These are phyloP conservation scores for Desmodesmus armatus DNA, from an alignment of 139 green algal genomes.

Conservation along the genomic window DNA sequence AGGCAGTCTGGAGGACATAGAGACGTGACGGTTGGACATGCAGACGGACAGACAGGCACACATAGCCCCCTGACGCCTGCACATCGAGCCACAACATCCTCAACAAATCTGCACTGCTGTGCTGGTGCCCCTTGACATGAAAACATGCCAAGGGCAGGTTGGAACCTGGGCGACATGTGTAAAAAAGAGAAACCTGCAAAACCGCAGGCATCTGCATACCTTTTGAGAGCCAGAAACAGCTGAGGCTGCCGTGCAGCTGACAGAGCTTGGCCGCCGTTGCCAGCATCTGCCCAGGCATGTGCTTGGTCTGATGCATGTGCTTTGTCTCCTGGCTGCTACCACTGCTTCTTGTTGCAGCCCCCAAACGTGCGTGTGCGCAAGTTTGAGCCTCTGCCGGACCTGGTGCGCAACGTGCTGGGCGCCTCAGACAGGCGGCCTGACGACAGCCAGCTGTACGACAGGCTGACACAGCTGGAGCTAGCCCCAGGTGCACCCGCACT, in stretches of 20 bases:
- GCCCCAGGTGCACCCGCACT: background rate
- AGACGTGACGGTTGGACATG: no score
- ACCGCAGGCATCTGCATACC: no score
- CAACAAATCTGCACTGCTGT: background rate
- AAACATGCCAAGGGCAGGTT: no score
- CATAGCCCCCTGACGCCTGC: no score
- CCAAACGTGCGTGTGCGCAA: background rate
- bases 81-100: no score
- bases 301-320: background rate
- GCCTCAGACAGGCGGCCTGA: constrained; percentile 43
- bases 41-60: no score
- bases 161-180: no score
- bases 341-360: background rate
- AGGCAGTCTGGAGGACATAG: no score
- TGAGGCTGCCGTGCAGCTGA: background rate
- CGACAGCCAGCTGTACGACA: constrained; percentile 57
- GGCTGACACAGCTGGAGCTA: constrained; percentile 13
- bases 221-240: no score
- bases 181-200: no score
- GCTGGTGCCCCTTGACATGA: no score
- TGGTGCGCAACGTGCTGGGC: constrained; percentile 34
- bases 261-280: background rate
- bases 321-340: background rate
- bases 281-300: background rate
- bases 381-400: constrained; percentile 20